A percentile compares a stretch with the other conserved stretches of the same genome.
These are phyloP conservation scores for Neurospora sp. DNA, from an alignment of 495 filamentous ascomycete species.

Conservation along the genomic window DNA sequence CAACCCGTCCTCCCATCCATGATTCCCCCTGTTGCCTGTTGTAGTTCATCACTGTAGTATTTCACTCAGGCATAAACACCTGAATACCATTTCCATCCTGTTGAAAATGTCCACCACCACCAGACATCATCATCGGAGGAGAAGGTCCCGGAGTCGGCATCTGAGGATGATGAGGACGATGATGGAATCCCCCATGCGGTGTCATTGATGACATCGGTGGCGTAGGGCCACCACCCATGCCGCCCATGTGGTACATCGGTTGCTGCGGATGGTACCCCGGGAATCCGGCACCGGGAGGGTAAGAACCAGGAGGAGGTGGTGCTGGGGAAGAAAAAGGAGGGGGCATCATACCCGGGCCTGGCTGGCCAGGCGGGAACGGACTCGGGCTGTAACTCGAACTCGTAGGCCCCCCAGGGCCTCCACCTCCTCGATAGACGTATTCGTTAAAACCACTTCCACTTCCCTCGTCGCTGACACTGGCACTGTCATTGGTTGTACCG, in stretches of 20 bases:
- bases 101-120: constrained; percentile 1
- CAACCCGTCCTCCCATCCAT: background rate
- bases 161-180: background rate
- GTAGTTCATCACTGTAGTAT: no score
- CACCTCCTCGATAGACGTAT: background rate
- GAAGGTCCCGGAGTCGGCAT: background rate
- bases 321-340: background rate
- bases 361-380: background rate
- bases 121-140: background rate
- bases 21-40: background rate
- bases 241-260: background rate
- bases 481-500: constrained; percentile 3
- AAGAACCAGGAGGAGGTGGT: background rate
- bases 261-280: background rate
- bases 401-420: background rate
- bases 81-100: constrained; percentile 1
- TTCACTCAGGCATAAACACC: constrained; percentile 5
- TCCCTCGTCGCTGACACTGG: constrained; percentile 1
- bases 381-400: background rate
- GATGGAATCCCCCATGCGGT: background rate
- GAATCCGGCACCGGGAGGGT: background rate
- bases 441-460: background rate
- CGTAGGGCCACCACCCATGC: background rate
- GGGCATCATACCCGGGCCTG: background rate
- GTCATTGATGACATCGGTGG: background rate